Percentiles rank a stretch among this genome's conserved stretches.
phyloP scores from a whole-genome alignment of 345 rosid species.

The Raphanus sativus region DNA sequence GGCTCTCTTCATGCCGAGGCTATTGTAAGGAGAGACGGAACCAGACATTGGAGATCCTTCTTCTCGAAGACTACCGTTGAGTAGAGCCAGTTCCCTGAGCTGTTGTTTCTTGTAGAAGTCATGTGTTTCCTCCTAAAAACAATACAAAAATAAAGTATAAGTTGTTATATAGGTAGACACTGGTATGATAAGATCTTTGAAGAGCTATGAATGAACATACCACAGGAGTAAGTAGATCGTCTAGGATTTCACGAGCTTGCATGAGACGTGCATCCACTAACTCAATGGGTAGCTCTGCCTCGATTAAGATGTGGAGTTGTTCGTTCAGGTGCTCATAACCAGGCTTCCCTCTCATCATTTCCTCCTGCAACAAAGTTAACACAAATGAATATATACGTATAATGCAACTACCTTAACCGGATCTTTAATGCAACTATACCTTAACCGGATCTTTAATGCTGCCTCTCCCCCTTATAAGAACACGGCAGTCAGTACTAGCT shows the following conservation, averaged over 20 bases:
- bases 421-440: slow-evolving; percentile 41
- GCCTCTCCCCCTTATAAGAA: slow-evolving; percentile 95
- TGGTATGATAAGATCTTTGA: neutral
- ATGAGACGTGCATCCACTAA: slow-evolving; percentile 83
- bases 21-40: slow-evolving; percentile 86
- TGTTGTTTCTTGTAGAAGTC: slow-evolving; percentile 98
- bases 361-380: slow-evolving; percentile 59
- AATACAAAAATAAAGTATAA: neutral
- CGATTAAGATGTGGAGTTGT: slow-evolving; percentile 90
- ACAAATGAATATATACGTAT: neutral
- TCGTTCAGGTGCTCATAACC: slow-evolving; percentile 98
- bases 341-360: slow-evolving; percentile 92
- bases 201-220: slow-evolving; percentile 40
- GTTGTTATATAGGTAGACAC: neutral
- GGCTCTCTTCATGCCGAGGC: slow-evolving; percentile 98
- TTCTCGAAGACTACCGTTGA: slow-evolving; percentile 90
- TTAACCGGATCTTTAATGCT: slow-evolving; percentile 90
- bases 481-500: slow-evolving; percentile 95
- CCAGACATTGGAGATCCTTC: slow-evolving; percentile 99
- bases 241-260: slow-evolving; percentile 94
- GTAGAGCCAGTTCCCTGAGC: slow-evolving; percentile 89
- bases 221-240: slow-evolving; percentile 87
- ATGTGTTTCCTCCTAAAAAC: slow-evolving; percentile 78
- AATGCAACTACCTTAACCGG: no score
- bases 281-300: slow-evolving; percentile 92